These are phyloP conservation scores for Lentinula novae-zelandiae DNA, from an alignment of 1,284 basidiomycete species.

Conservation along the genomic window DNA sequence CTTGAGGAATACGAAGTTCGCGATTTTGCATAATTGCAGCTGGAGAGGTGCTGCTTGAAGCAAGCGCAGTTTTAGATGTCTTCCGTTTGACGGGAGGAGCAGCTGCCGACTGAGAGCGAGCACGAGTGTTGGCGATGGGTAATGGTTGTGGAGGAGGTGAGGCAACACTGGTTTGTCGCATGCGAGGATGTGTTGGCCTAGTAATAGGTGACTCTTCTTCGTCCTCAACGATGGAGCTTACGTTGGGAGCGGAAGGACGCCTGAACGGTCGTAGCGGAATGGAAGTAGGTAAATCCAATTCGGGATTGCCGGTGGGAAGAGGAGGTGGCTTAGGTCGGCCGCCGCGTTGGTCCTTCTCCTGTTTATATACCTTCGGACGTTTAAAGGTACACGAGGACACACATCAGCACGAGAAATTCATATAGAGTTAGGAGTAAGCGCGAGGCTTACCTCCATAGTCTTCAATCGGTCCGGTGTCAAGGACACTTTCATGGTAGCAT, in stretches of 20 bases:
- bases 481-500: conserved; percentile 90
- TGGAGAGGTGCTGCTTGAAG: conserved; percentile 20
- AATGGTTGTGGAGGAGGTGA: conserved; percentile 24
- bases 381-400: conserved; percentile 15
- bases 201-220: conserved; percentile 35
- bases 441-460: conserved; percentile 76
- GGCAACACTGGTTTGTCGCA: conserved; percentile 31
- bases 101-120: conserved; percentile 36
- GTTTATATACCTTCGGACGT: conserved; percentile 53
- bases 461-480: conserved; percentile 89
- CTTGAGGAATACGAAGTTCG: conserved; percentile 19
- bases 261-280: conserved; percentile 33
- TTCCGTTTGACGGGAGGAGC: conserved; percentile 20
- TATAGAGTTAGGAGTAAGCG: conserved; percentile 22
- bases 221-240: conserved; percentile 60
- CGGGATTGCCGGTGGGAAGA: conserved; percentile 24
- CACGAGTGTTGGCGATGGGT: conserved; percentile 23
- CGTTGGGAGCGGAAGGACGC: conserved; percentile 44
- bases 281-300: conserved; percentile 30
- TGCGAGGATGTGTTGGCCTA: conserved; percentile 25
- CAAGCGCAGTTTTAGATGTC: conserved; percentile 23
- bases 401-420: conserved; percentile 26
- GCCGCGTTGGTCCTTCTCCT: conserved; percentile 52
- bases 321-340: conserved; percentile 31
- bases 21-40: conserved; percentile 16